Evolutionary conservation across 1,139 yeast genomes (phyloP), one percentile per base, ranked within the genome.

Genomic region (Saccharomyces uvarum): DNA sequence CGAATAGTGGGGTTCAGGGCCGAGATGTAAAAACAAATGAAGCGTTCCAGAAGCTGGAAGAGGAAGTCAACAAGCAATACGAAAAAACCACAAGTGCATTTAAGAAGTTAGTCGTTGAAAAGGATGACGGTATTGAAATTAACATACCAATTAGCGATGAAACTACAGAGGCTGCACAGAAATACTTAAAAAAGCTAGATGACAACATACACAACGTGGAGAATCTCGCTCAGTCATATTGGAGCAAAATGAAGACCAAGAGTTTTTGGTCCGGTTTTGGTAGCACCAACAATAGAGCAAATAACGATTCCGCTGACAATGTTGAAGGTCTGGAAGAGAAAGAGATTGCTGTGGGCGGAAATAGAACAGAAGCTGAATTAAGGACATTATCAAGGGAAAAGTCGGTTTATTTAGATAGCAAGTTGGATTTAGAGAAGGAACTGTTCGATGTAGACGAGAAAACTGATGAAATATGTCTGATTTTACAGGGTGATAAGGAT

Each of bases 331-430:
- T 24, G 19, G 47, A 52, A 26, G 56, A 42, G n/a, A 33, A 19
- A 4, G 44, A 28, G 13, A 26, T 63, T 50, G 72, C 70, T 54
- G 72, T 76, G 38, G 76, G 77, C 53, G 77, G 81, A 1, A 78
- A 78, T 32, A 73, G 87, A 52, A 75, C 82, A 1, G 86, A 82
- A 54, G 80, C 83, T n/a, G 85, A 82, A 64, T 62, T 83, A 53
- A 77, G 75, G 61, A 76, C 77, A 28, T 70, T 83, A 48, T 78
- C 81, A 56, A 75, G 76, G 7, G 74, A 81, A 26, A 69, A 73
- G 24, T 75, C 74, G 14, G 68, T 79, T n/a, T 81, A 80, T 58
- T 54, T 76, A 32, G 65, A 70, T 31, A 57, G 64, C 6, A 74
- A 74, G 31, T 63, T 65, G 2, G 70, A 66, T n/a, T 74, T 67